Evolutionary conservation across 2,329 filamentous ascomycete genomes (phyloP), one percentile per base, ranked within the genome.

Genomic region (Calonectria pseudoreteaudii): DNA sequence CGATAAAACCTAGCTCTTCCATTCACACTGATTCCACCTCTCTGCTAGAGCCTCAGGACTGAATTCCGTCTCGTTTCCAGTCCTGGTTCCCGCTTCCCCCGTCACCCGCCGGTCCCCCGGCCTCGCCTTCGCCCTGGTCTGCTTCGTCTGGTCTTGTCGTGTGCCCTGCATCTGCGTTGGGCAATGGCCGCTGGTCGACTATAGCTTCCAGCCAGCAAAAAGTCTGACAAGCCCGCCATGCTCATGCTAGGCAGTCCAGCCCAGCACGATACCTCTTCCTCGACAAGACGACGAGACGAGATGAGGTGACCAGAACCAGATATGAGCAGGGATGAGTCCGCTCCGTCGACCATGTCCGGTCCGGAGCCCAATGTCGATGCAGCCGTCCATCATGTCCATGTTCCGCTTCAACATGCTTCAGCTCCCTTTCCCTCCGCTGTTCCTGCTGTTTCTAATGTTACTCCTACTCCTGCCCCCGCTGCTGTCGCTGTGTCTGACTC

Each of bases 351-450:
- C 79, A 79, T 80, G 78, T 80, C 79, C 78, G 79, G 80, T 79
- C 79, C 76, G 78, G 79, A 80, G 79, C 79, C 77, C 76, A 78
- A 81, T 77, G 74, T 83, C 75, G 81, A 83, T 77, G 75, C 77
- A 75, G 79, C 79, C 70, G 80, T 84, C 74, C 78, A 80, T 75
- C 80, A 80, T 77, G 56, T 62, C 56, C 82, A 81, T 62, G 56
- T 62, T 69, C 84, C 90, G 74, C 86, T 88, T 75, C 88, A 91
- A 80, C 88, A 89, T 66, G 76, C 76, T 18, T 49, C 60, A 31
- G 41, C 18, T 65, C 28, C 34, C 18, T 65, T 49, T 49, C 28
- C 60, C 30, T 58, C 68, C 66, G 30, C 50, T 60, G 44, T 58
- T 49, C 20, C 58, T 56, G 47, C 47, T 31, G 23, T 62, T 50